These are phyloP conservation scores for Citrullus amarus DNA, from an alignment of 306 rosid species.

Conservation along the genomic window DNA sequence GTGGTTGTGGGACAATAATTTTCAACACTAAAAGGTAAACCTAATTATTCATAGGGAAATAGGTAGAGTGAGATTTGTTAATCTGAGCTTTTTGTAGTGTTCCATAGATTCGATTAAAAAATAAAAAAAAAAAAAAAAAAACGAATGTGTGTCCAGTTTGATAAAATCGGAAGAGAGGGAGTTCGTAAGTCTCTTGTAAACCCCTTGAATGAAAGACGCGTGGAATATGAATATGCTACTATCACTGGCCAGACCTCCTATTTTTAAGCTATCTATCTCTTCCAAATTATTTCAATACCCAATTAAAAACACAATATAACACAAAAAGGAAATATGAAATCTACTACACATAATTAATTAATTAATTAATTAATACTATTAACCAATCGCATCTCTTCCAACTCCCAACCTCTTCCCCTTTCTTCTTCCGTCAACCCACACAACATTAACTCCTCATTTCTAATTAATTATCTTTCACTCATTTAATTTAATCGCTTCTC, in stretches of 20 bases:
- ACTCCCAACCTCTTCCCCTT: background rate
- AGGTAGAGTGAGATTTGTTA: background rate
- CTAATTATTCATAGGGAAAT: background rate
- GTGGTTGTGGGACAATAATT: background rate
- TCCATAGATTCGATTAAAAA: conserved; percentile 27
- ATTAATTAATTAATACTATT: too few relatives aligned
- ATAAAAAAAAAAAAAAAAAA: conserved; percentile 11
- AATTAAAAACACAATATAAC: too few relatives aligned
- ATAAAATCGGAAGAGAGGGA: background rate
- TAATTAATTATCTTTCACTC: background rate
- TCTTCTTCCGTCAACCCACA: background rate
- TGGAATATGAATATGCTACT: background rate
- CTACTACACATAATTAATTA: background rate
- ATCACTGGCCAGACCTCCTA: background rate
- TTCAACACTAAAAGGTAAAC: background rate
- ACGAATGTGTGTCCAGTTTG: background rate
- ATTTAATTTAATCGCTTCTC: background rate
- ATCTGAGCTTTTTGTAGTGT: conserved; percentile 30
- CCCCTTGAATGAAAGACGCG: background rate
- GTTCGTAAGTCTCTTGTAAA: background rate
- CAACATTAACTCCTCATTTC: background rate
- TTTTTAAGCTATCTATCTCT: background rate
- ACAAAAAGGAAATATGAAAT: too few relatives aligned
- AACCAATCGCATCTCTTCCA: background rate
- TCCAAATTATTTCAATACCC: background rate